Evolutionary conservation across 768 basidiomycete species (phyloP).

Genomic region (Kwoniella bestiolae): DNA sequence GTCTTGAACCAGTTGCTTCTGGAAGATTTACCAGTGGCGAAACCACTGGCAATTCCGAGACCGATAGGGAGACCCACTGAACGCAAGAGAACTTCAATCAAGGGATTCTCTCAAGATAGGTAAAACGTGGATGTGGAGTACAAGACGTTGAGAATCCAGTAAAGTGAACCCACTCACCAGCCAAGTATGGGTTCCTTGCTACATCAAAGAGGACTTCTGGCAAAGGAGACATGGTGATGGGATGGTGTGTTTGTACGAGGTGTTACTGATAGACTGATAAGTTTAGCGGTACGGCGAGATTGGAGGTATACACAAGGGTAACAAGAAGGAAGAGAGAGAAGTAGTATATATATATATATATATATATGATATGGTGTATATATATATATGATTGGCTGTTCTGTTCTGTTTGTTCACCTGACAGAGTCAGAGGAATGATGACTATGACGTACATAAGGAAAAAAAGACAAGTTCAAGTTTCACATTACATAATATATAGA

Average conservation of each 20-base stretch:
- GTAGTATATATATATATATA: neutral
- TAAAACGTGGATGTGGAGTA: too few relatives aligned
- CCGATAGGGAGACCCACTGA: constrained; percentile 66
- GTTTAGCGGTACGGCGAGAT: neutral
- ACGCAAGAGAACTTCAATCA: neutral
- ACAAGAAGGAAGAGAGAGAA: neutral
- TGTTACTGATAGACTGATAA: neutral
- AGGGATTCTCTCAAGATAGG: too few relatives aligned
- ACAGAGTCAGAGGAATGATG: neutral
- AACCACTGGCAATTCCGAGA: constrained; percentile 65
- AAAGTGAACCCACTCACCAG: too few relatives aligned
- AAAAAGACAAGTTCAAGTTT: neutral
- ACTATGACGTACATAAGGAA: neutral
- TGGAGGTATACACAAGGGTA: neutral
- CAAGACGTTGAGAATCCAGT: too few relatives aligned
- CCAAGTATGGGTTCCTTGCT: constrained; percentile 65
- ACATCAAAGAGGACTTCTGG: constrained; percentile 64
- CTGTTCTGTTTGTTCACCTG: neutral
- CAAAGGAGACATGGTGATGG: constrained; percentile 58
- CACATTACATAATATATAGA: neutral
- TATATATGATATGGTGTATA: too few relatives aligned
- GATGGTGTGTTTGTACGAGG: neutral
- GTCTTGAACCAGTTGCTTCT: constrained; percentile 68
- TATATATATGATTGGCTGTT: neutral
- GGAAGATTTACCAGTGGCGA: constrained; percentile 61